Conservation (phyloP, 208 protist species). For the Acanthamoeba lenticulata region DNA sequence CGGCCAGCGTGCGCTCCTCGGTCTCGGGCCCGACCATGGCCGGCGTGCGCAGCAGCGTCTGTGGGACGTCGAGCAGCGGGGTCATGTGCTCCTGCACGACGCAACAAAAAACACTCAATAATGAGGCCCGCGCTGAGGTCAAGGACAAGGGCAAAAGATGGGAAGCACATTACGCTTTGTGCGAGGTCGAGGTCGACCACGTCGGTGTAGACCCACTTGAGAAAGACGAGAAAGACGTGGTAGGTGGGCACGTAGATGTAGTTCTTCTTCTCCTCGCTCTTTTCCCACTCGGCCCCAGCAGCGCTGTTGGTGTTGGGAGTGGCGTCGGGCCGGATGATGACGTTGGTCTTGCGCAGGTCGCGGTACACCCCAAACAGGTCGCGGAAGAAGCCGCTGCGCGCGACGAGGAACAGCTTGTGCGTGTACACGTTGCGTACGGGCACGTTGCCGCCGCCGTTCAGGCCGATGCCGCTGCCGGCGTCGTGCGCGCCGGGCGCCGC, state of each 20-base stretch:
- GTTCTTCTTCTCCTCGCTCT: slow-evolving; percentile 51
- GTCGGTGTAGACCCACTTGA: slow-evolving; percentile 64
- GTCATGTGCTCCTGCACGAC: not conserved
- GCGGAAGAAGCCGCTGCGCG: slow-evolving; percentile 50
- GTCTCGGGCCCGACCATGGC: not conserved
- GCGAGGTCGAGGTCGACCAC: not conserved
- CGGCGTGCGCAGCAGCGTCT: not conserved
- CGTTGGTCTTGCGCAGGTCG: slow-evolving; percentile 44
- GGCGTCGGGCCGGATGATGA: not conserved
- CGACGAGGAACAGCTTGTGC: slow-evolving; percentile 50
- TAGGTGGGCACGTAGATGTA: slow-evolving; percentile 45
- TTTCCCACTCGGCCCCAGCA: not conserved
- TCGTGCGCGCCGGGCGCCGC: too few species aligned
- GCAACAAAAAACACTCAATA: not conserved
- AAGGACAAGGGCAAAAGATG: too few species aligned
- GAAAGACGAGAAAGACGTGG: slow-evolving; percentile 31
- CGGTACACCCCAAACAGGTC: slow-evolving; percentile 27
- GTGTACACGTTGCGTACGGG: slow-evolving; percentile 35
- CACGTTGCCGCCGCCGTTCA: not conserved
- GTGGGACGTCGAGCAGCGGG: not conserved
- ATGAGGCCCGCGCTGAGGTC: not conserved
- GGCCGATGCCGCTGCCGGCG: too few species aligned
- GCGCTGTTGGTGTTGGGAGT: not conserved
- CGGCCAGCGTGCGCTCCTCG: not conserved
- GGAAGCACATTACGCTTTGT: not conserved